phyloP scores from a whole-genome alignment of 1,139 yeast genomes.

The Groenewaldozyma auringiensis region DNA sequence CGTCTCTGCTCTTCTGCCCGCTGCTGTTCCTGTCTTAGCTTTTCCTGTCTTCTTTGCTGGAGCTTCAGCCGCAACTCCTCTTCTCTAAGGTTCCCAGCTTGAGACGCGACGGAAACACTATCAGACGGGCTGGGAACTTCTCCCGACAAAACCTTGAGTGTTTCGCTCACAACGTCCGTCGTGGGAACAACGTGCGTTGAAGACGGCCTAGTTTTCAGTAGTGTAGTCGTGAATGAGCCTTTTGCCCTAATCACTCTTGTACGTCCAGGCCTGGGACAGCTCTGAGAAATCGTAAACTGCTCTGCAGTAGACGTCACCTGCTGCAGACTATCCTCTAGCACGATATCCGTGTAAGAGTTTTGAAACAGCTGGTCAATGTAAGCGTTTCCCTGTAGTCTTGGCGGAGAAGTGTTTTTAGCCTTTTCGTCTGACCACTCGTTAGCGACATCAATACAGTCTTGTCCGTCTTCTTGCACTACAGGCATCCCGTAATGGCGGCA shows the following conservation, averaged over 20 bases:
- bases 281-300: too few species aligned
- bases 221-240: too few species aligned
- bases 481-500: conserved; percentile 59
- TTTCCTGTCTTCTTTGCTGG: neutral
- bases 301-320: too few species aligned
- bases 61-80: neutral
- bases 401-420: neutral
- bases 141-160: neutral
- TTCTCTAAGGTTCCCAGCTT: neutral
- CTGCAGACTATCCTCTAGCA: neutral
- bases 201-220: neutral
- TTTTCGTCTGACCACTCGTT: conserved; percentile 35
- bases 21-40: too few species aligned
- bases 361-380: neutral
- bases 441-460: conserved; percentile 47
- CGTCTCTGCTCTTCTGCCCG: neutral
- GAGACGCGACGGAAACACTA: neutral
- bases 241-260: too few species aligned
- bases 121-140: neutral
- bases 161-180: neutral
- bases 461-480: conserved; percentile 34
- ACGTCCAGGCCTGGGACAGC: too few species aligned
- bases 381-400: conserved; percentile 1
- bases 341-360: neutral
- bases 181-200: neutral